Conservation (phyloP, 768 basidiomycete genomes). For the Agaricus blazei region DNA sequence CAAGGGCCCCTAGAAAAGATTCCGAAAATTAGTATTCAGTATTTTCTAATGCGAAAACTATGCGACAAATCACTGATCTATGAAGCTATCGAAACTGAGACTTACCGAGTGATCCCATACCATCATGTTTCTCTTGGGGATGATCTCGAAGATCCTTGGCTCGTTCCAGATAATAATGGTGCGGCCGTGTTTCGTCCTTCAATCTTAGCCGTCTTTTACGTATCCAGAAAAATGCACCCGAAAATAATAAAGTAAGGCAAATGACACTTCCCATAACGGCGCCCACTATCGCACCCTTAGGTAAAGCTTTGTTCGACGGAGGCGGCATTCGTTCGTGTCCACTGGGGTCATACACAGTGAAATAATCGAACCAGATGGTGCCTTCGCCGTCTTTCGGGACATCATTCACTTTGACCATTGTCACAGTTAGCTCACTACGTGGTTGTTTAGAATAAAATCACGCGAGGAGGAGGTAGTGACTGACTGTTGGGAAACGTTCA, state of each 20-base stretch:
- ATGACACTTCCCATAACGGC: constrained; percentile 22
- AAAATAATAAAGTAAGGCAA: constrained; percentile 13
- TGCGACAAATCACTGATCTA: not conserved
- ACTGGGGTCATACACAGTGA: constrained; percentile 23
- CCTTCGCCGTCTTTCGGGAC: constrained; percentile 24
- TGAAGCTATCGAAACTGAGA: not conserved
- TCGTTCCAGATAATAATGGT: not conserved
- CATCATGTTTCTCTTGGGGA: not conserved
- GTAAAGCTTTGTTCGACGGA: not conserved
- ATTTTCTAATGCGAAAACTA: not conserved
- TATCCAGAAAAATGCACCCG: constrained; percentile 16
- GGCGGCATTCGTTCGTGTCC: constrained; percentile 9
- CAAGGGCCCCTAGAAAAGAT: not conserved
- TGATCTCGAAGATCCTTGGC: not conserved
- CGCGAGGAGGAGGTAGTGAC: constrained; percentile 10
- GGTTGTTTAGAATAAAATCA: not conserved
- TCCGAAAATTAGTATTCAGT: not conserved
- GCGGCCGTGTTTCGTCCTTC: not conserved
- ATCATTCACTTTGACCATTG: constrained; percentile 27
- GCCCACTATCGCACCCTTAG: constrained; percentile 25
- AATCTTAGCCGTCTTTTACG: constrained; percentile 14
- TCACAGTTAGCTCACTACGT: constrained; percentile 26
- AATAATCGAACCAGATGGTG: constrained; percentile 40
- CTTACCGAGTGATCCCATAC: not conserved
- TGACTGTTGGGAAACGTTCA: constrained; percentile 26